Evolutionary conservation across 306 rosid genomes (phyloP), one percentile per base, ranked within the genome.

Genomic region (Sesbania bispinosa): DNA sequence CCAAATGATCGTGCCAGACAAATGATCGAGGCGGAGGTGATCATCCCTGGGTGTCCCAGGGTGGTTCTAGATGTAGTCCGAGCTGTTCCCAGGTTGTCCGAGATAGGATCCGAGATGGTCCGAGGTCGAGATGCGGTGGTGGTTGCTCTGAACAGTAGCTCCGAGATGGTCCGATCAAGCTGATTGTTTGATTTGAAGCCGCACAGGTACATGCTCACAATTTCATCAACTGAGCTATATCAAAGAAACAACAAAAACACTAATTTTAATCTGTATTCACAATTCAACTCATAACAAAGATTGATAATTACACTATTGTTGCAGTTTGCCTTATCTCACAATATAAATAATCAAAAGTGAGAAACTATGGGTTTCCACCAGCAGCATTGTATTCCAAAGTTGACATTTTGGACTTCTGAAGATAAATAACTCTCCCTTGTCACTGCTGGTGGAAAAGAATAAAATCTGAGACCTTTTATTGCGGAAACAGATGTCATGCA

Each of bases 231-330:
- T 4, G 52, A 45, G 15, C 45, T 15, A 39, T 26, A 26, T 26
- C 29, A 33, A 33, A 33, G 9, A 41, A 41, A 41, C 46, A 1
- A 48, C 29, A 7, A 10, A 24, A 24, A 23, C 10, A 4, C 13
- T 36, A 19, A 62, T 7, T 26, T 3, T 23, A 42, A 35, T 54
- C 13, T 32, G 27, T 23, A 47, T 68, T 41, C 39, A 62, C 42
- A 39, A 51, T 69, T 51, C 61, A 61, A 41, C 24, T 9, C 59
- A 36, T 7, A 47, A 29, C 67, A 71, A 52, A 68, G 42, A 23
- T 41, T 41, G 43, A 50, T 68, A 60, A 26, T 13, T 60, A 60
- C 69, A 57, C 5, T 24, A 39, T 26, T n/a, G 14, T 55, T 57
- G 11, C 2, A 32, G 20, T 35, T 57, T 38, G 2, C 16, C 38